phyloP scores from a whole-genome alignment of 768 basidiomycete genomes.

The Termitomyces sp. region DNA sequence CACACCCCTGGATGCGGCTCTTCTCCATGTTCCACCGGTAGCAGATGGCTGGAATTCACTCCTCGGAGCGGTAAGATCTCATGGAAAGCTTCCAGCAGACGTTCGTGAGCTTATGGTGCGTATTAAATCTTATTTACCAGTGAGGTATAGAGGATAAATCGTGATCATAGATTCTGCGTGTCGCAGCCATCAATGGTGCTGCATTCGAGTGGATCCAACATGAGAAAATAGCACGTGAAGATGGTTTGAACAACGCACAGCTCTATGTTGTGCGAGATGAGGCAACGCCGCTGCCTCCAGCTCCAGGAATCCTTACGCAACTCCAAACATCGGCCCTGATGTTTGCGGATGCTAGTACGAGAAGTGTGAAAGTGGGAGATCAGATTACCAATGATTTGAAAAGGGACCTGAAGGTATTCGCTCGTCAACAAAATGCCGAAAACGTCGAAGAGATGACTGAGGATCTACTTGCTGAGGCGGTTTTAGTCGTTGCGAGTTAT shows the following conservation, averaged over 20 bases:
- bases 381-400: conserved; percentile 38
- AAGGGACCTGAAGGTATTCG: conserved; percentile 27
- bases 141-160: neutral
- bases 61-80: conserved; percentile 45
- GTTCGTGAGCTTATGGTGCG: conserved; percentile 50
- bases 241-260: conserved; percentile 51
- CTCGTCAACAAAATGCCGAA: conserved; percentile 15
- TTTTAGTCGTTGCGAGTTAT: conserved; percentile 50
- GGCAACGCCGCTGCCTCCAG: conserved; percentile 35
- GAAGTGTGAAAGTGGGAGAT: conserved; percentile 39
- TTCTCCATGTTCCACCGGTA: conserved; percentile 45
- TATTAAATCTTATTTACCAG: neutral
- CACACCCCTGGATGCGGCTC: conserved; percentile 45
- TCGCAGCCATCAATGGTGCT: conserved; percentile 47
- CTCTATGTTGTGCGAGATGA: conserved; percentile 53
- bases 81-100: conserved; percentile 43
- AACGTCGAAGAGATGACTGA: conserved; percentile 28
- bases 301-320: conserved; percentile 36
- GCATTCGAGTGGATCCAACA: conserved; percentile 59
- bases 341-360: conserved; percentile 61
- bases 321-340: conserved; percentile 49
- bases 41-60: conserved; percentile 51
- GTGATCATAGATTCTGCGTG: conserved; percentile 39
- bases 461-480: conserved; percentile 52
- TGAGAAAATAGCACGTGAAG: conserved; percentile 43